Evolutionary conservation across 345 rosid genomes (phyloP).

Genomic region (Brassica juncea): DNA sequence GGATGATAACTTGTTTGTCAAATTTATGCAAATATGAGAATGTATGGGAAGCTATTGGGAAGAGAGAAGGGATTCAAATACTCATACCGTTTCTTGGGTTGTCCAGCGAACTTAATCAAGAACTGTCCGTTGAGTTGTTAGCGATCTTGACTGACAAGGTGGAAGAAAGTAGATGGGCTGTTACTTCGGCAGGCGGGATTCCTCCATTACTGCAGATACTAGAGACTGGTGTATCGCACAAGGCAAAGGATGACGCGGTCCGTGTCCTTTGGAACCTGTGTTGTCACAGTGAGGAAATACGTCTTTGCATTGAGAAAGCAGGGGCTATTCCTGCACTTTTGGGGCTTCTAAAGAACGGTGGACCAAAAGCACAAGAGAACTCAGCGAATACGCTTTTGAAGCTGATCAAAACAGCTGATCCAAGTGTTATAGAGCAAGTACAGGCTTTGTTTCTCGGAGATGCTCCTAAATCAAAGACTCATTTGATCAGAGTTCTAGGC

Average conservation of each 20-base stretch:
- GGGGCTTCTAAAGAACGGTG: slow-evolving; percentile 70
- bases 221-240: slow-evolving; percentile 67
- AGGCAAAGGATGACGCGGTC: slow-evolving; percentile 77
- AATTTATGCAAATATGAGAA: slow-evolving; percentile 53
- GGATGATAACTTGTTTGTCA: slow-evolving; percentile 61
- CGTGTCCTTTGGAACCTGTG: slow-evolving; percentile 74
- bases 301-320: slow-evolving; percentile 84
- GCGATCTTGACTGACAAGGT: slow-evolving; percentile 74
- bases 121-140: slow-evolving; percentile 66
- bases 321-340: slow-evolving; percentile 75
- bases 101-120: slow-evolving; percentile 85
- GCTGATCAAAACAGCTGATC: slow-evolving; percentile 66
- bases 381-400: slow-evolving; percentile 65
- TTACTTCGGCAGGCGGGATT: slow-evolving; percentile 94
- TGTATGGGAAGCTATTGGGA: slow-evolving; percentile 82
- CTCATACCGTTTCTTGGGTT: slow-evolving; percentile 78
- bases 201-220: slow-evolving; percentile 83
- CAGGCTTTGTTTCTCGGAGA: slow-evolving; percentile 74
- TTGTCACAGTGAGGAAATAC: slow-evolving; percentile 81
- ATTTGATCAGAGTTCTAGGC: slow-evolving; percentile 70
- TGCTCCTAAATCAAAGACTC: slow-evolving; percentile 62
- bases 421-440: slow-evolving; percentile 76
- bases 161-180: slow-evolving; percentile 95
- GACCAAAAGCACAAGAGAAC: slow-evolving; percentile 69
- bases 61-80: slow-evolving; percentile 83